Percentiles rank a stretch among this genome's conserved stretches.
phyloP scores from a whole-genome alignment of 352 stramenopile species.

The Phytophthora uliginosa region DNA sequence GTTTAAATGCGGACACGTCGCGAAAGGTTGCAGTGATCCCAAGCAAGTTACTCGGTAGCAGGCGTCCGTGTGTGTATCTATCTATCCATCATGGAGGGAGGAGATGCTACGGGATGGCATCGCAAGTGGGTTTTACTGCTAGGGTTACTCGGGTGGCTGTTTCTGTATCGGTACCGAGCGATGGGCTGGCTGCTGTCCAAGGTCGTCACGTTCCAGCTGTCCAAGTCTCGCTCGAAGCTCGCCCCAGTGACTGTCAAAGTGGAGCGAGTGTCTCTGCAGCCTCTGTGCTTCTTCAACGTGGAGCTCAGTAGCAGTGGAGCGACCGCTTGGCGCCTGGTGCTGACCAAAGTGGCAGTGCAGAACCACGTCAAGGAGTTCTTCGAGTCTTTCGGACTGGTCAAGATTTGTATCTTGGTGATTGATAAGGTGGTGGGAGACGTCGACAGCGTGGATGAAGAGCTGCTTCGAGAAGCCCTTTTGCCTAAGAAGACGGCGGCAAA shows the following conservation, averaged over 20 bases:
- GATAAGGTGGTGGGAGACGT: slow-evolving; percentile 55
- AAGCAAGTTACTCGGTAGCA: background rate
- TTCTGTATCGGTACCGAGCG: slow-evolving; percentile 67
- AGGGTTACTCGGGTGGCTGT: slow-evolving; percentile 48
- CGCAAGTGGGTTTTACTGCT: slow-evolving; percentile 71
- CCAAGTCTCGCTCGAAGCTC: slow-evolving; percentile 27
- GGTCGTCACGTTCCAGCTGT: slow-evolving; percentile 46
- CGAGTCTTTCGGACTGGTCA: slow-evolving; percentile 79
- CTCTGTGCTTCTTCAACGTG: slow-evolving; percentile 58
- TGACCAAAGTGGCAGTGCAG: slow-evolving; percentile 57
- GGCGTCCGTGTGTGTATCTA: slow-evolving; percentile 5
- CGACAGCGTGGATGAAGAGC: slow-evolving; percentile 45
- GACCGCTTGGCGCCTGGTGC: slow-evolving; percentile 47
- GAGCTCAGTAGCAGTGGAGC: slow-evolving; percentile 43
- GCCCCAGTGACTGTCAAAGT: slow-evolving; percentile 46
- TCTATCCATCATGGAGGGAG: slow-evolving; percentile 32
- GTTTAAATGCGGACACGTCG: slow-evolving; percentile 9
- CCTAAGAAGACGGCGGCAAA: slow-evolving; percentile 12
- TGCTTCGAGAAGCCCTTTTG: slow-evolving; percentile 38
- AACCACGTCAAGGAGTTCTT: slow-evolving; percentile 75
- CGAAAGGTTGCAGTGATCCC: slow-evolving; percentile 34
- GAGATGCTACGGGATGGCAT: slow-evolving; percentile 50
- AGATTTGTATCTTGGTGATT: slow-evolving; percentile 70
- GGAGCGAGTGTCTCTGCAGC: slow-evolving; percentile 54
- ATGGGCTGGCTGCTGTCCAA: slow-evolving; percentile 65